These are phyloP conservation scores for Hyaloscypha hepaticicola DNA, from an alignment of 495 filamentous ascomycete genomes.

Conservation along the genomic window DNA sequence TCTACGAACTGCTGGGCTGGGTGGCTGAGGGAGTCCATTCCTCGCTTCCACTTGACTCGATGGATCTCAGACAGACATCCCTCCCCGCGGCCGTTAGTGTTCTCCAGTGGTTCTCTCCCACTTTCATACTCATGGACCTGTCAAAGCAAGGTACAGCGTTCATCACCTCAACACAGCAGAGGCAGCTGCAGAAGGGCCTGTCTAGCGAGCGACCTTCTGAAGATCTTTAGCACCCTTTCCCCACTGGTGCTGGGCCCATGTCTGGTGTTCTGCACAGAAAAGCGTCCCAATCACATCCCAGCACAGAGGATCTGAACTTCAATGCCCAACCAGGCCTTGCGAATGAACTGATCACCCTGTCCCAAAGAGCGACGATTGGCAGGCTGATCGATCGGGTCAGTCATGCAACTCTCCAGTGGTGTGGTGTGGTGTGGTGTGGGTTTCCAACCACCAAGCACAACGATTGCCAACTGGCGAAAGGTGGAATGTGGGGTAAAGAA, in stretches of 20 bases:
- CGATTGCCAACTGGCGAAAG: not conserved
- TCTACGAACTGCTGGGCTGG: not conserved
- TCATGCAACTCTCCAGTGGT: slow-evolving; percentile 13
- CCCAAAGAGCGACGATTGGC: not conserved
- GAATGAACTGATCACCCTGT: slow-evolving; percentile 5
- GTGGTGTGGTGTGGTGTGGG: too few relatives aligned
- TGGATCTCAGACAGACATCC: not conserved
- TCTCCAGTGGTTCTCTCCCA: not conserved
- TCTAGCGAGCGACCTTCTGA: not conserved
- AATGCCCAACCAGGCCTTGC: slow-evolving; percentile 6
- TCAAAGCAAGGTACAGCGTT: not conserved
- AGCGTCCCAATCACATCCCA: slow-evolving; percentile 11
- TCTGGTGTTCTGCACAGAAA: not conserved
- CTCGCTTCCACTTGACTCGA: not conserved
- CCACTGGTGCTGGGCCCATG: not conserved
- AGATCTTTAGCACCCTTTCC: not conserved
- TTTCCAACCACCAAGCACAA: slow-evolving; percentile 4
- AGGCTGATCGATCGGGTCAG: slow-evolving; percentile 1
- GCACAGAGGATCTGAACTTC: slow-evolving; percentile 2
- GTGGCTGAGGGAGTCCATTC: not conserved
- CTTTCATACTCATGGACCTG: too few relatives aligned
- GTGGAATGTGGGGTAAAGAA: not conserved
- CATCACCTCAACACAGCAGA: not conserved
- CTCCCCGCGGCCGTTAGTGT: not conserved
- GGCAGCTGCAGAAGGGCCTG: not conserved